Base-by-base conservation (phyloP, 2,329 filamentous ascomycete genomes). In the Aspergillus puulaauensis region DNA sequence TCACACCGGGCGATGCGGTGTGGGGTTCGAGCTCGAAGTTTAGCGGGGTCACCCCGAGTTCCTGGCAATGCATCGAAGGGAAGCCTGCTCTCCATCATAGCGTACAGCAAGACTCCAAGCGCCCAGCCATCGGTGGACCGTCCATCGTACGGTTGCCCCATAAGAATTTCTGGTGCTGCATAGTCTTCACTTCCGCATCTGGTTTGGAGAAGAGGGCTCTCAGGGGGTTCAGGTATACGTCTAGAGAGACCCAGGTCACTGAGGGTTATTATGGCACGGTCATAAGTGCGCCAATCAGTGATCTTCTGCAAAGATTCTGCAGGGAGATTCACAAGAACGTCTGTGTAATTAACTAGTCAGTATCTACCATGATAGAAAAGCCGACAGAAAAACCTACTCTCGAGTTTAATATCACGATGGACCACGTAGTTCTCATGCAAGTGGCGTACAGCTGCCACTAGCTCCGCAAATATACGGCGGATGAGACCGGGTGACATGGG, bases 111-210 rank as follows among this genome's bases (percentile, higher is more conserved):
- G 1, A 99, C 95, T 52, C 95, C 95, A 1, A 98, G 82, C 0
- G 93, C 96, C 95, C 95, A 99, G 9, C 91, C 92, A 71, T 99
- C 95, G 0, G 90, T 96, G 2, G 89, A 86, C 39, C 91, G 90
- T 33, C 95, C 95, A 71, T 98, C 93, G 71, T 99, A 99, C 7
- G 91, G 86, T 70, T 96, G 91, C 23, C 93, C 93, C 81, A 99
- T 91, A 54, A 99, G 88, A 46, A 99, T 92, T 73, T 99, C 95
- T 0, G 95, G 95, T 0, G 95, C 93, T 2, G 93, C 93, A 71
- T 99, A 99, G 76, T 99, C 95, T 75, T 98, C 95, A 41, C 90
- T 96, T 33, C 95, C 95, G 73, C 95, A 99, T 9, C 95, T 86
- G 2, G 93, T 98, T 60, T 90, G 90, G n/a, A 99, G 83, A 60